These are phyloP conservation scores for Neophaeococcomyces aloes DNA, from an alignment of 2,329 filamentous ascomycete species.

Conservation along the genomic window DNA sequence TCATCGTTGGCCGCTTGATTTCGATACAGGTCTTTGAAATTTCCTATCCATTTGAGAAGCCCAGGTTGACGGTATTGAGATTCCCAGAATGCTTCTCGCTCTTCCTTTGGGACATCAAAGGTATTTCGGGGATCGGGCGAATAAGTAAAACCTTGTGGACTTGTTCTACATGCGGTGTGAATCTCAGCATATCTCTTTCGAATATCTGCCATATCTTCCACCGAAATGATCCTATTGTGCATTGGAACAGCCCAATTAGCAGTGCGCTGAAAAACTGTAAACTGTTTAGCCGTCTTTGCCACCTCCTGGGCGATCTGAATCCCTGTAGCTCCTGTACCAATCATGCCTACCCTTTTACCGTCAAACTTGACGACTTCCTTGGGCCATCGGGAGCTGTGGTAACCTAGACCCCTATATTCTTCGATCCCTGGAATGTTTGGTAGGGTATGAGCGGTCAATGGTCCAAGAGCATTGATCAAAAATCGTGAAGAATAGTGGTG, in stretches of 20 bases:
- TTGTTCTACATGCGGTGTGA: no score
- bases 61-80: conserved; percentile 41
- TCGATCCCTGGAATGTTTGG: conserved; percentile 39
- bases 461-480: conserved; percentile 42
- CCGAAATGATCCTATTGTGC: conserved; percentile 37
- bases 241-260: conserved; percentile 56
- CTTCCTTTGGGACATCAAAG: conserved; percentile 34
- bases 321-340: conserved; percentile 55
- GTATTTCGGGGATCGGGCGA: conserved; percentile 9
- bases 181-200: background rate
- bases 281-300: conserved; percentile 40
- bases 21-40: conserved; percentile 43
- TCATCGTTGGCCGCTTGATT: conserved; percentile 40
- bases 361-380: conserved; percentile 40
- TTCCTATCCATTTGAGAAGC: conserved; percentile 43
- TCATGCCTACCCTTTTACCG: conserved; percentile 51
- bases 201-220: conserved; percentile 31
- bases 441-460: no score
- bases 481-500: no score
- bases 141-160: no score
- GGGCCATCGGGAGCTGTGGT: conserved; percentile 53
- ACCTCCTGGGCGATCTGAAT: conserved; percentile 55
- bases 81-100: conserved; percentile 41
- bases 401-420: conserved; percentile 49
- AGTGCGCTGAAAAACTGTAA: conserved; percentile 50